Evolutionary conservation across 1,284 basidiomycete genomes (phyloP).

Genomic region (Ustilago vetiveriae): DNA sequence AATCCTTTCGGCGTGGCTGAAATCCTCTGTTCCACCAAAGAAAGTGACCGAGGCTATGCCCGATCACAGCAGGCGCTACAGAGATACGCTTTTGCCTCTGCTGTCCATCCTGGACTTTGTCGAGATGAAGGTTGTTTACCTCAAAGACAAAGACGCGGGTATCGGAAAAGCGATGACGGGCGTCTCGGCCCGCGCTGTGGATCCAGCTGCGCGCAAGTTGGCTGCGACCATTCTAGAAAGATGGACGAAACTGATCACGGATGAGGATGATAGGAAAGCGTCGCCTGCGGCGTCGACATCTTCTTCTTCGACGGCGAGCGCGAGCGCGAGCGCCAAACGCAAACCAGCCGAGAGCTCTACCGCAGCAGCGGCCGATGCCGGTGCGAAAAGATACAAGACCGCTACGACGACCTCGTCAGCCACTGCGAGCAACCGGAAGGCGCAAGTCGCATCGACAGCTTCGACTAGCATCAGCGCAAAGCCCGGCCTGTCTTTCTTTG

Average conservation of each 20-base stretch:
- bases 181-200: constrained; percentile 35
- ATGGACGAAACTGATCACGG: constrained; percentile 48
- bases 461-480: constrained; percentile 14
- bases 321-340: constrained; percentile 12
- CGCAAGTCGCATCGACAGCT: constrained; percentile 5
- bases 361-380: constrained; percentile 2
- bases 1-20: constrained; percentile 32
- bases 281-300: constrained; percentile 3
- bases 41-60: constrained; percentile 20
- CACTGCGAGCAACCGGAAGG: background rate
- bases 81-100: constrained; percentile 39
- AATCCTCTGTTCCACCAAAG: constrained; percentile 34
- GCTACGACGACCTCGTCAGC: constrained; percentile 3
- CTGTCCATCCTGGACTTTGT: constrained; percentile 38
- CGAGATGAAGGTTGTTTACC: constrained; percentile 43
- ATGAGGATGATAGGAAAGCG: constrained; percentile 7
- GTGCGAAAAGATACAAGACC: constrained; percentile 32
- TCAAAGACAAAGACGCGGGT: constrained; percentile 47
- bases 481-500: constrained; percentile 27
- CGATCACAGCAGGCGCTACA: constrained; percentile 50
- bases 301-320: background rate
- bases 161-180: constrained; percentile 53
- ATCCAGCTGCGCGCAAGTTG: constrained; percentile 24
- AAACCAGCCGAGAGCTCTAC: constrained; percentile 17
- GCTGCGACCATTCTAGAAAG: constrained; percentile 39